Base-by-base conservation (phyloP, 1,284 basidiomycete genomes). In the Phaffia rhodozyma region DNA sequence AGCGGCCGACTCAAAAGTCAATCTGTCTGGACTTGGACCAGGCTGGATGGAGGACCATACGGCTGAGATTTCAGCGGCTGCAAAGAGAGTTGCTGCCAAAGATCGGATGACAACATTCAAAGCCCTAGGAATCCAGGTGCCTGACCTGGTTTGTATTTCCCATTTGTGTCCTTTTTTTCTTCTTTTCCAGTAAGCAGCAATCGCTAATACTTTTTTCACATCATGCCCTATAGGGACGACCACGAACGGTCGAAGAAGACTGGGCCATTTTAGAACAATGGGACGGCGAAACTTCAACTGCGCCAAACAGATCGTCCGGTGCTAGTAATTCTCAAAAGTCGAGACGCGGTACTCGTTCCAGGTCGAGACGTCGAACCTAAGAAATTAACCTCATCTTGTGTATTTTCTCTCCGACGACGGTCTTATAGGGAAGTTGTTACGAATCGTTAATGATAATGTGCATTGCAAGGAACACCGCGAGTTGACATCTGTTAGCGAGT, bases 201-300 rank as follows among this genome's bases (percentile, higher is more conserved):
- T 51, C 9, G 21, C 30, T 38, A 7, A 1, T 47, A 16, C 34
- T 3, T 50, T 11, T 53, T 29, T 18, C 27, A 2, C 25, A n/a
- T 34, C n/a, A 25, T 20, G 7, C 18, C 47, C 21, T 18, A 20
- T 50, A 63, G 62, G 57, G 52, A 32, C 57, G 52, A 32, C 52
- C 52, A 7, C 62, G 62, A 9, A 63, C 62, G 38, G 27, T 58
- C 25, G 16, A 58, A n/a, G 62, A 63, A 27, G 62, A 63, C 29
- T 63, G 62, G 62, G 27, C 16, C 5, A 52, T 63, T 0, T 57
- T 63, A 52, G 62, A 63, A 51, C 34, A 48, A 7, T 61, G 60
- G 60, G 32, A 61, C 27, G 60, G 51, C 1, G 29, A 55, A 13
- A 50, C 5, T 11, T 43, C 38, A 43, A 43, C 38, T 43, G 38